Base-by-base conservation (phyloP, 305 asterid species). In the Caryopteris hybrid region DNA sequence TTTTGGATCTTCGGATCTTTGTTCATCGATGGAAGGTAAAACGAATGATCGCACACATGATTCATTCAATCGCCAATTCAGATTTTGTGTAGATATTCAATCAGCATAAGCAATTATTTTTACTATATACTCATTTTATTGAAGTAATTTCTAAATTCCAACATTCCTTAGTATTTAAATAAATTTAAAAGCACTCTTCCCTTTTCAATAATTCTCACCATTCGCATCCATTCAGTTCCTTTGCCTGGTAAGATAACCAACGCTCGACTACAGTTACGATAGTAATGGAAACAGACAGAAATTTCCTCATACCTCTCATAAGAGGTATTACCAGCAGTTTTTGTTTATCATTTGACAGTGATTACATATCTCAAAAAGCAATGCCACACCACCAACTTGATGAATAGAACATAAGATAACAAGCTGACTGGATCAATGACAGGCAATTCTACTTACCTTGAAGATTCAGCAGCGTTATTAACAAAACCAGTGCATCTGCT, bases 381-480 rank as follows among this genome's bases (percentile, higher is more conserved):
- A 53, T 52, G 52, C 21, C 50, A 27, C 43, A 60, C 38, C 22
- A n/a, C 50, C 51, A 52, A 57, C 55, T 60, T 65, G n/a, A 38
- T 1, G 1, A 4, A 43, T 6, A 42, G 31, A 64, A 59, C 53
- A 27, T 21, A 29, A 29, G 23, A 61, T 54, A 22, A 47, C 64
- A 74, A 57, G 59, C 43, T 41, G 72, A 59, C 21, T 14, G 12
- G 36, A 47, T 66, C 14, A 42, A 58, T 56, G 67, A 36, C 41
- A 21, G 61, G 39, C 21, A 22, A 31, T 9, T 61, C 36, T 16
- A 43, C 73, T 76, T 64, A 92, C 98, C 98, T 86, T 70, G 98
- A 90, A 74, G 95, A 83, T 76, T 90, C 98, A 31, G 93, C 96
- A 75, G 68, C 20, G 57, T 62, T 79, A 73, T 36, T 81, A 64